Base-by-base conservation (phyloP, 768 basidiomycete genomes). In the Pleurotus eryngii region DNA sequence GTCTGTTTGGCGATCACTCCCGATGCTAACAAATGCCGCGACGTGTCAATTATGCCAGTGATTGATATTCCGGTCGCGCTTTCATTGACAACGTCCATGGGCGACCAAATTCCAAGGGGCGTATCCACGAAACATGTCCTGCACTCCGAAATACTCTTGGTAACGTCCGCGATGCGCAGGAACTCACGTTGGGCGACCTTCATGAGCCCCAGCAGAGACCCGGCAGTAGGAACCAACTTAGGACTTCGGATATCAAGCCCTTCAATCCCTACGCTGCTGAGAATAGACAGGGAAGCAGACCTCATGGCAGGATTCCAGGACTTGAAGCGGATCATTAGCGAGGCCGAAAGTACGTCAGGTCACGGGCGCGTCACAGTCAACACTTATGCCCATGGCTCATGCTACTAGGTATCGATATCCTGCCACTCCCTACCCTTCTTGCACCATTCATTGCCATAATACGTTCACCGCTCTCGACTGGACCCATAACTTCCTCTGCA, bases 401-500 rank as follows among this genome's bases (percentile, higher is more conserved):
- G 59, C 39, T n/a, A 15, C 37, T 60, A 93, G 92, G 90, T 64
- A 69, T 91, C 59, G 71, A 71, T 57, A 70, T 72, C 4, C 65
- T 87, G 27, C 81, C 86, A 40, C 71, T 94, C 5, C 70, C 84
- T 8, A 75, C 77, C 1, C 70, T 99, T 37, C 80, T 98, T 8
- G 75, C 81, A 5, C 97, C 97, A 0, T 98, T 99, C 76, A 90
- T 98, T 62, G 83, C 94, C 12, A 86, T 99, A 18, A 88, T 98
- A 55, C 87, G 93, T 14, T 98, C 96, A 3, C 90, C 94, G 45
- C 77, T 97, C 35, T 98, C 96, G 0, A 97, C 95, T 0, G 96
- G 95, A 4, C 95, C 95, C 9, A 98, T 99, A 61, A 98, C 97
- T 0, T 95, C 96, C n/a, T 84, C 90, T 5, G 92, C 95, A 0